These are phyloP conservation scores for Rhypophila decipiens DNA, from an alignment of 495 filamentous ascomycete species.

Conservation along the genomic window DNA sequence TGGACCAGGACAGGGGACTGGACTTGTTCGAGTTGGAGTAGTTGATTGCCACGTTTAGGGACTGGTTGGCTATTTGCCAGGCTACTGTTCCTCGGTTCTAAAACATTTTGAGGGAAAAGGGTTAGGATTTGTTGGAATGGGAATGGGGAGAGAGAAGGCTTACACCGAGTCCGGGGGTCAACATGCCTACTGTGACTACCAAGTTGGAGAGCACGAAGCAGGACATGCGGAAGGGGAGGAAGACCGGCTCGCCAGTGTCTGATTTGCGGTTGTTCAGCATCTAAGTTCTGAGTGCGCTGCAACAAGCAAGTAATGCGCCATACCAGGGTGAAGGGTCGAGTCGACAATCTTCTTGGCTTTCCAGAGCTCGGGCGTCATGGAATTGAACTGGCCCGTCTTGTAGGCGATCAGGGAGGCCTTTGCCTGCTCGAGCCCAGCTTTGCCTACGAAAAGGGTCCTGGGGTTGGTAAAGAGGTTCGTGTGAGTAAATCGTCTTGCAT, in stretches of 20 bases:
- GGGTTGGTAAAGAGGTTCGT: too few relatives aligned
- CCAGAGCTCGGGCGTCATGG: constrained; percentile 91
- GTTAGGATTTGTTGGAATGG: not conserved
- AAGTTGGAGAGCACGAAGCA: constrained; percentile 91
- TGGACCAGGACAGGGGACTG: constrained; percentile 69
- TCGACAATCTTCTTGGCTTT: constrained; percentile 93
- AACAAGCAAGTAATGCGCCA: not conserved
- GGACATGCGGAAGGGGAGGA: constrained; percentile 96
- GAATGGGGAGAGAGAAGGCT: constrained; percentile 16
- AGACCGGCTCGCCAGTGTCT: constrained; percentile 89
- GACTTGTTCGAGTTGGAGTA: constrained; percentile 96
- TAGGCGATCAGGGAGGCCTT: constrained; percentile 72
- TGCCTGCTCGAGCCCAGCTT: constrained; percentile 70
- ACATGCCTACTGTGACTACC: constrained; percentile 96
- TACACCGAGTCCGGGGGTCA: constrained; percentile 75
- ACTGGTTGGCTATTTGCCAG: constrained; percentile 97
- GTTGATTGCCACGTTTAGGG: constrained; percentile 96
- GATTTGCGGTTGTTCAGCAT: not conserved
- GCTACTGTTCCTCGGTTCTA: constrained; percentile 81
- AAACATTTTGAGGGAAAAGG: not conserved
- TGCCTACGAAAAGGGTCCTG: constrained; percentile 77
- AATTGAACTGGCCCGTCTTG: constrained; percentile 67
- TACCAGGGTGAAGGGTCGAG: constrained; percentile 90
- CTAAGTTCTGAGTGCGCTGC: constrained; percentile 7
- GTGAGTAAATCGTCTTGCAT: too few relatives aligned